Conservation (phyloP, 139 green algal species). For the Zygnema circumcarinatum region DNA sequence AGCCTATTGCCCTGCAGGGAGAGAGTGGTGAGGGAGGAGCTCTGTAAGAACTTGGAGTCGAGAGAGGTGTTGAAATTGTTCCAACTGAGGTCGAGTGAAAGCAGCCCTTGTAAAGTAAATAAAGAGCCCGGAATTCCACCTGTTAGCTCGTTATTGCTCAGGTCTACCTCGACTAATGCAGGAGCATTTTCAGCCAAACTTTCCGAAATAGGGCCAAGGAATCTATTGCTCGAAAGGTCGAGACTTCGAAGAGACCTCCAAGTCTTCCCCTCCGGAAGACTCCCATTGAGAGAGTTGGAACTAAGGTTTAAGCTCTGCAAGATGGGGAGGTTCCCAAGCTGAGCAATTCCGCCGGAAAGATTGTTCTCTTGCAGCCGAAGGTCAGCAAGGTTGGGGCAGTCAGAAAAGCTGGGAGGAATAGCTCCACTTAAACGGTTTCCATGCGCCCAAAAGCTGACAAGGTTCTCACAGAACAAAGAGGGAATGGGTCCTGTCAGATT, state of each 20-base stretch:
- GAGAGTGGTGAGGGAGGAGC: not conserved
- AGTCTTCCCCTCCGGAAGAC: not conserved
- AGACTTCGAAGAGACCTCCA: not conserved
- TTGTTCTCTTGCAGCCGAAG: not conserved
- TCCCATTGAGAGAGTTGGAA: not conserved
- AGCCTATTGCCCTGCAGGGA: not conserved
- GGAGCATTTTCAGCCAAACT: not conserved
- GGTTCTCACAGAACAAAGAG: not conserved
- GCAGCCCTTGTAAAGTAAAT: not conserved
- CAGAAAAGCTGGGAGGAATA: not conserved
- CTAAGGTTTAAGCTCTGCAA: not conserved
- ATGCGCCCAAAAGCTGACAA: not conserved
- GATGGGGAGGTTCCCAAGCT: not conserved
- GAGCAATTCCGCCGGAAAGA: not conserved
- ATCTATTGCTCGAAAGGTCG: constrained; percentile 20
- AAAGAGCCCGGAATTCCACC: not conserved
- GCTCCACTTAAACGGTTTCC: not conserved
- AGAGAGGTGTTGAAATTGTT: not conserved
- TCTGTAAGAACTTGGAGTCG: not conserved
- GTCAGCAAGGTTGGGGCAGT: not conserved
- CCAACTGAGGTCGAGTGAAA: not conserved
- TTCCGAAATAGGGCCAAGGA: constrained; percentile 11
- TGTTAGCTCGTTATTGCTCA: not conserved
- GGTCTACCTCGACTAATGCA: not conserved
- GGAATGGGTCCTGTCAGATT: not conserved